Percentiles rank a stretch among this genome's conserved stretches.
Conservation (phyloP, 148 eudicot species). For the Silene latifolia region DNA sequence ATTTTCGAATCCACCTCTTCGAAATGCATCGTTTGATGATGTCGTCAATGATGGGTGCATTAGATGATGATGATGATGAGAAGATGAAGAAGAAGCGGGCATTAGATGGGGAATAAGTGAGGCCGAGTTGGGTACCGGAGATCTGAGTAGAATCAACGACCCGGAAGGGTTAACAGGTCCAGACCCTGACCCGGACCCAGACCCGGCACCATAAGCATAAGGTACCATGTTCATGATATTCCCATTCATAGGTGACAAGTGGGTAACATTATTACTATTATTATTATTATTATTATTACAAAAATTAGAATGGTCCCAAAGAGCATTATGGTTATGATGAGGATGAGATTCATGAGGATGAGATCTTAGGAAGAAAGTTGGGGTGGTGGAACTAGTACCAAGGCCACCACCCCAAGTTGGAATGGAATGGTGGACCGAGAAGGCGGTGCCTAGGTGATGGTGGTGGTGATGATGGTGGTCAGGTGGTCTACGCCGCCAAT, state of each 20-base stretch:
- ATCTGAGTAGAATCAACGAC: slow-evolving; percentile 22
- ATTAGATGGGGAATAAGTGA: background rate
- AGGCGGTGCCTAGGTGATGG: slow-evolving; percentile 15
- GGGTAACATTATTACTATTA: slow-evolving; percentile 16
- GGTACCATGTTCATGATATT: slow-evolving; percentile 21
- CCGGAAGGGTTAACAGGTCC: slow-evolving; percentile 16
- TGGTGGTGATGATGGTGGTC: slow-evolving; percentile 7
- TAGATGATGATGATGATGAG: background rate
- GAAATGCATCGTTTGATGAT: background rate
- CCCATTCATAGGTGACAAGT: slow-evolving; percentile 25
- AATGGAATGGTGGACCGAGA: background rate
- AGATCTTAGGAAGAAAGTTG: slow-evolving; percentile 30
- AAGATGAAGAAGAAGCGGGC: background rate
- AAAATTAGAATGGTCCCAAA: slow-evolving; percentile 31
- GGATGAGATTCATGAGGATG: slow-evolving; percentile 26
- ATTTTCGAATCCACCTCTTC: slow-evolving; percentile 17
- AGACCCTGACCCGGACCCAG: slow-evolving; percentile 13
- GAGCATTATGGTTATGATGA: slow-evolving; percentile 15
- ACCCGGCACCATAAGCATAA: slow-evolving; percentile 3
- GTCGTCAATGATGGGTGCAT: background rate
- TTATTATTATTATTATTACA: background rate
- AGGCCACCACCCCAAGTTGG: slow-evolving; percentile 5
- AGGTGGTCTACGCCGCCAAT: slow-evolving; percentile 71
- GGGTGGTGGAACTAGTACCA: background rate
- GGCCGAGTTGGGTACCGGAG: background rate